phyloP scores from a whole-genome alignment of 1,284 basidiomycete genomes.

The Gomphus bonarii region DNA sequence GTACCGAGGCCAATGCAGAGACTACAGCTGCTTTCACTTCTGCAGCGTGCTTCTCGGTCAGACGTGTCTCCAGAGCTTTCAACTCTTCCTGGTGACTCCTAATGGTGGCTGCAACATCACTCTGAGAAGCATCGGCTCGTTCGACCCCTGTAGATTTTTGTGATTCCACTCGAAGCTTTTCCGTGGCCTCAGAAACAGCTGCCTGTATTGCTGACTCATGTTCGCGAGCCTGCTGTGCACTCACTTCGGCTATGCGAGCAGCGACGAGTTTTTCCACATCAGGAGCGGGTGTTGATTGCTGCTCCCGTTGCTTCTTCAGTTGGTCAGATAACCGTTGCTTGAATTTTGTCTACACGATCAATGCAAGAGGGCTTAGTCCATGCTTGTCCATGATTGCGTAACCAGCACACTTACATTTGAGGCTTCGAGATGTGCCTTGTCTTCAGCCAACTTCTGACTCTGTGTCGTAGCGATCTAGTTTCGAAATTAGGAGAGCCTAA shows the following conservation, averaged over 20 bases:
- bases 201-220: conserved; percentile 23
- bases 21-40: conserved; percentile 42
- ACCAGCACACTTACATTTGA: conserved; percentile 23
- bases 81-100: conserved; percentile 53
- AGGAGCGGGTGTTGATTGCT: neutral
- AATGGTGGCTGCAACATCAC: neutral
- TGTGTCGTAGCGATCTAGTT: conserved; percentile 35
- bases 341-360: conserved; percentile 33
- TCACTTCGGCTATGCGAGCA: conserved; percentile 7
- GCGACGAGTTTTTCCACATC: conserved; percentile 2
- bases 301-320: conserved; percentile 10
- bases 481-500: neutral
- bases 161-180: conserved; percentile 40
- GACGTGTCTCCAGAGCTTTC: conserved; percentile 38
- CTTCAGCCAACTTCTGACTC: conserved; percentile 34
- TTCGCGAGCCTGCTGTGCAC: conserved; percentile 15
- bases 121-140: conserved; percentile 25
- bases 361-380: neutral
- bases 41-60: conserved; percentile 42
- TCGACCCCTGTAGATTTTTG: conserved; percentile 18
- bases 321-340: conserved; percentile 22
- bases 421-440: conserved; percentile 31
- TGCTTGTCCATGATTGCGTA: neutral
- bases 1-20: conserved; percentile 21
- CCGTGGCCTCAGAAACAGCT: conserved; percentile 42